A percentile compares a stretch with the other conserved stretches of the same genome.
Evolutionary conservation across 1,139 yeast species (phyloP).

Genomic region (Blastobotrys illinoisensis): DNA sequence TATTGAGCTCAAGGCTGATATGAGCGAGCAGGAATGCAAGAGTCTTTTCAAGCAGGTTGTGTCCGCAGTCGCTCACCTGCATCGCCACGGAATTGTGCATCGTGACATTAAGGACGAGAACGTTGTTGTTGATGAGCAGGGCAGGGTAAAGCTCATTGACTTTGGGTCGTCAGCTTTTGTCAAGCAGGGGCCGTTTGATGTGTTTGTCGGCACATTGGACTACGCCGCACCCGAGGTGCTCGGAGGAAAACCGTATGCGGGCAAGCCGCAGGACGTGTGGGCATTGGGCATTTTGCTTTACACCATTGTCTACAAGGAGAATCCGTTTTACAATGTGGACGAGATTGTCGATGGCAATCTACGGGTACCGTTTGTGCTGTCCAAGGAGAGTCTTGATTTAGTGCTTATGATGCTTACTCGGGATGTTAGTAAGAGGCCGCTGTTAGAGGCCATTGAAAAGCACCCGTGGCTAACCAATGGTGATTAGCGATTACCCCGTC

Average conservation of each 20-base stretch:
- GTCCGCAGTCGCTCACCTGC: constrained; percentile 74
- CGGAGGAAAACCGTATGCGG: constrained; percentile 81
- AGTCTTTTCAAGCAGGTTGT: constrained; percentile 75
- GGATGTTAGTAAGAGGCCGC: constrained; percentile 60
- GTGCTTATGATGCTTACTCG: constrained; percentile 61
- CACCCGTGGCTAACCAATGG: constrained; percentile 55
- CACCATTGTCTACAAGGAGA: constrained; percentile 88
- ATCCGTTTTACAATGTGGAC: constrained; percentile 91
- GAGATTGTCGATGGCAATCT: constrained; percentile 89
- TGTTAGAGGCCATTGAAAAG: constrained; percentile 60
- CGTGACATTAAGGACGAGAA: constrained; percentile 95
- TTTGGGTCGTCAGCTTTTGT: constrained; percentile 91
- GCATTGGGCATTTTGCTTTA: constrained; percentile 86
- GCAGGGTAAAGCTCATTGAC: constrained; percentile 71
- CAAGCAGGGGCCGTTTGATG: constrained; percentile 90
- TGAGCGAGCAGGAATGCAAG: constrained; percentile 72
- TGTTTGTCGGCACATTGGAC: constrained; percentile 94
- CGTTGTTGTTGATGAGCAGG: constrained; percentile 62
- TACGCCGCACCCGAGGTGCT: constrained; percentile 97
- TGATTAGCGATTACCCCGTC: background rate
- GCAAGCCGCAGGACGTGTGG: constrained; percentile 95
- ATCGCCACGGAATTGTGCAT: constrained; percentile 81
- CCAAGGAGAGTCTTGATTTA: constrained; percentile 50
- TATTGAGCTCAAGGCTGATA: constrained; percentile 75
- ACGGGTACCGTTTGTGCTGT: constrained; percentile 57